phyloP scores from a whole-genome alignment of 1,284 basidiomycete genomes.

The Sanghuangporus weigelae region DNA sequence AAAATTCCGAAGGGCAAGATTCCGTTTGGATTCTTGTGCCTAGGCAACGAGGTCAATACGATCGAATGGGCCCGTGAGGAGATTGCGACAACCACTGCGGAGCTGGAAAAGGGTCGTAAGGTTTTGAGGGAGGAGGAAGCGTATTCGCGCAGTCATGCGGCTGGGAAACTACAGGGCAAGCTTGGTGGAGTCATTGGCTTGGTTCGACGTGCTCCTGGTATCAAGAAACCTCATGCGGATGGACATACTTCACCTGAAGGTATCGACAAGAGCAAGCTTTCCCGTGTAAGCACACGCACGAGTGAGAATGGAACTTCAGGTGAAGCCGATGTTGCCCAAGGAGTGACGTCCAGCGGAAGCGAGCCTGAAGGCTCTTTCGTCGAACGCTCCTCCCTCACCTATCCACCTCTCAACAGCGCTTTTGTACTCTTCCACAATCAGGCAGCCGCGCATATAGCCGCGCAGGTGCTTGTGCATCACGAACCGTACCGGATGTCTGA shows the following conservation, averaged over 20 bases:
- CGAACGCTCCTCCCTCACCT: slow-evolving; percentile 28
- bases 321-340: neutral
- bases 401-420: slow-evolving; percentile 75
- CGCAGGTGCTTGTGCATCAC: slow-evolving; percentile 70
- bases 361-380: neutral
- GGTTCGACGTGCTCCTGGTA: slow-evolving; percentile 6
- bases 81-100: slow-evolving; percentile 41
- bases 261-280: neutral
- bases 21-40: slow-evolving; percentile 58
- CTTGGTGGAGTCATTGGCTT: slow-evolving; percentile 1
- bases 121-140: slow-evolving; percentile 1
- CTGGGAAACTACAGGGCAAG: neutral
- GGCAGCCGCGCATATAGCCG: slow-evolving; percentile 85
- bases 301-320: neutral
- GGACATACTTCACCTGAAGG: neutral
- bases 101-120: slow-evolving; percentile 11
- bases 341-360: neutral
- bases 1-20: slow-evolving; percentile 55
- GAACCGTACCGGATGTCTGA: slow-evolving; percentile 72
- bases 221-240: neutral
- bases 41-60: slow-evolving; percentile 83
- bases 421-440: slow-evolving; percentile 94
- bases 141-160: neutral
- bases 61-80: slow-evolving; percentile 86
- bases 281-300: neutral